A percentile compares a stretch with the other conserved stretches of the same genome.
Evolutionary conservation across 164 flowering plant genomes (phyloP).

Genomic region (Vitis cinerea): DNA sequence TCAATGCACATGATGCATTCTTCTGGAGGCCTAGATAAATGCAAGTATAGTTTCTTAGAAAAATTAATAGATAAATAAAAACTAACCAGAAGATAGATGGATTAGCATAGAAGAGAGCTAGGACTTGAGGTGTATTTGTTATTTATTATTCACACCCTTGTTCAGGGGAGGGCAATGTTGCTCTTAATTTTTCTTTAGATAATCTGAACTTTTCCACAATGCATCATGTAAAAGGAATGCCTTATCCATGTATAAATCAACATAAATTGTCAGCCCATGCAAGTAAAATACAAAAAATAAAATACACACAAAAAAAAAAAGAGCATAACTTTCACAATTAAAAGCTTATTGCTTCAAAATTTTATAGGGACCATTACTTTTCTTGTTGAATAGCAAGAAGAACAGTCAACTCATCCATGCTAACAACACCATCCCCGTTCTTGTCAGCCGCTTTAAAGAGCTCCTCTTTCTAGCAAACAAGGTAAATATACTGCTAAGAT

Average conservation of each 20-base stretch:
- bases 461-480: constrained; percentile 73
- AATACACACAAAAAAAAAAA: background rate
- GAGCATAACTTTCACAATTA: background rate
- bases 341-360: background rate
- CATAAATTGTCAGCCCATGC: background rate
- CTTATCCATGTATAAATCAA: background rate
- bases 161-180: no score
- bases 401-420: constrained; percentile 85
- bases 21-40: no score
- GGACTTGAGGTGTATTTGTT: no score
- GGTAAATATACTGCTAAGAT: constrained; percentile 17
- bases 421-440: constrained; percentile 84
- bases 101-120: no score
- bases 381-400: constrained; percentile 86
- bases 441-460: constrained; percentile 82
- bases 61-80: no score
- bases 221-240: background rate
- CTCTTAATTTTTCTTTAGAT: no score
- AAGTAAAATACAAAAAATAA: background rate
- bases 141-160: no score
- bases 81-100: no score
- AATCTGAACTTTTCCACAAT: background rate
- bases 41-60: no score
- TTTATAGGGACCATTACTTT: constrained; percentile 44
- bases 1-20: no score